phyloP scores from a whole-genome alignment of 2,329 filamentous ascomycete genomes.

The Plectosphaerella plurivora region DNA sequence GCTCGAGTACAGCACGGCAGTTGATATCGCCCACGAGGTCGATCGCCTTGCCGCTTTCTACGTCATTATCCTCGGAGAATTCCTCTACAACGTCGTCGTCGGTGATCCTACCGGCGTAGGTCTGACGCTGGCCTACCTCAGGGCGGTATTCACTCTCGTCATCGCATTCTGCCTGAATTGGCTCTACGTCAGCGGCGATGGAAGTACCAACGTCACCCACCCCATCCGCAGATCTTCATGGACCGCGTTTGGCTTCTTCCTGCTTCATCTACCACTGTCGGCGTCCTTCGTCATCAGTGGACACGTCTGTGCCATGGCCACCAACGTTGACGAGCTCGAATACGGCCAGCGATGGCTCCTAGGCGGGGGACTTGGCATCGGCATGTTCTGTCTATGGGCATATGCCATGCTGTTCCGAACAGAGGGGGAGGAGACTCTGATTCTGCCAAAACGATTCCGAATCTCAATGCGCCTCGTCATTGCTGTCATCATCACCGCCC shows the following conservation, averaged over 20 bases:
- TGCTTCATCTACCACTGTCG: slow-evolving; percentile 38
- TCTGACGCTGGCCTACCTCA: slow-evolving; percentile 34
- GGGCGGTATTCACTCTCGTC: slow-evolving; percentile 42
- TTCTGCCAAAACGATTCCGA: slow-evolving; percentile 27
- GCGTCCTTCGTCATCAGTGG: slow-evolving; percentile 42
- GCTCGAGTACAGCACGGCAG: slow-evolving; percentile 40
- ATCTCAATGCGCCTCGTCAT: slow-evolving; percentile 28
- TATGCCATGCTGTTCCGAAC: slow-evolving; percentile 36
- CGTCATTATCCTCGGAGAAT: slow-evolving; percentile 48
- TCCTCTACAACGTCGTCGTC: slow-evolving; percentile 42
- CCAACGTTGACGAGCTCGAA: slow-evolving; percentile 31
- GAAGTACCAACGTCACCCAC: slow-evolving; percentile 35
- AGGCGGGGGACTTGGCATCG: slow-evolving; percentile 38
- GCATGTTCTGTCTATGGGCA: slow-evolving; percentile 37
- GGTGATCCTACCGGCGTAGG: slow-evolving; percentile 40
- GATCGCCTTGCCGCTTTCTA: slow-evolving; percentile 46
- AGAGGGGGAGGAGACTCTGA: slow-evolving; percentile 26
- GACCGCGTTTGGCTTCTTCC: slow-evolving; percentile 39
- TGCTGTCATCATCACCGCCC: slow-evolving; percentile 24
- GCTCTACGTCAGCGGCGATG: slow-evolving; percentile 44
- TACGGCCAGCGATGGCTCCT: slow-evolving; percentile 41
- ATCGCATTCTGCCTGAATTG: slow-evolving; percentile 47
- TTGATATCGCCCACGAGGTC: slow-evolving; percentile 44
- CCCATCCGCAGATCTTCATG: slow-evolving; percentile 38
- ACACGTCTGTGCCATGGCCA: slow-evolving; percentile 37